Evolutionary conservation across 2,329 filamentous ascomycete genomes (phyloP).

Genomic region (Paecilomyces sp.): DNA sequence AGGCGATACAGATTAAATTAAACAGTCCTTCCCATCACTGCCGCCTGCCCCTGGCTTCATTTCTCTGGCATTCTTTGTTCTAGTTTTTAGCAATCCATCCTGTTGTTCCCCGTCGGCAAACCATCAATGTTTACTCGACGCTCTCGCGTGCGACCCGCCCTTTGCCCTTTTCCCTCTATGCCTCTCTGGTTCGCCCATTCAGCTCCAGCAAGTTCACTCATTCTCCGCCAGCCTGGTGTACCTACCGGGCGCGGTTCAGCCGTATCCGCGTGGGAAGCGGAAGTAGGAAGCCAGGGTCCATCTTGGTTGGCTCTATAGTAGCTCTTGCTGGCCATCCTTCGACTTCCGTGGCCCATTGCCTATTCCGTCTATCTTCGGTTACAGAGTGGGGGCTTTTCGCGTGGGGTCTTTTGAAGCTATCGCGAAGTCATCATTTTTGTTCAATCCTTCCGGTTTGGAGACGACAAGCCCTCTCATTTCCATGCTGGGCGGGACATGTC

Average conservation of each 20-base stretch:
- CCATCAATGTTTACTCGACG: conserved; percentile 18
- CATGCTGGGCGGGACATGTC: conserved; percentile 37
- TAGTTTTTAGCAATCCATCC: conserved; percentile 5
- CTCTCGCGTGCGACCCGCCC: conserved; percentile 9
- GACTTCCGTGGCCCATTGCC: conserved; percentile 8
- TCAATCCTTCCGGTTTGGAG: neutral
- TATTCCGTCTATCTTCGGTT: conserved; percentile 4
- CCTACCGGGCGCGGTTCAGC: conserved; percentile 11
- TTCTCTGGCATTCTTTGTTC: conserved; percentile 4
- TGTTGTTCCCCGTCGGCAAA: conserved; percentile 3
- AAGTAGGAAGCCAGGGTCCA: conserved; percentile 19
- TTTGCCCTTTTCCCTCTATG: conserved; percentile 7
- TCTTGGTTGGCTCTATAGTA: conserved; percentile 24
- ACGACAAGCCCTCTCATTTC: conserved; percentile 13
- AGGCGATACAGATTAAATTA: neutral
- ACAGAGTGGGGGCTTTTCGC: conserved; percentile 5
- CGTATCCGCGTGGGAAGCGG: conserved; percentile 15
- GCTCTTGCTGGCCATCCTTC: conserved; percentile 11
- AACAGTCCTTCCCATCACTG: neutral
- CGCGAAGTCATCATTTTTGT: neutral
- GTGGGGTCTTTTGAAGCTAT: neutral
- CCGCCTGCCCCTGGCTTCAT: neutral
- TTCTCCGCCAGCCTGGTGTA: conserved; percentile 9
- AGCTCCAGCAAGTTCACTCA: conserved; percentile 3
- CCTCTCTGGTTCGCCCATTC: conserved; percentile 5